A percentile compares a stretch with the other conserved stretches of the same genome.
Conservation (phyloP, 805 yeast species). For the Kuraishia capsulata region DNA sequence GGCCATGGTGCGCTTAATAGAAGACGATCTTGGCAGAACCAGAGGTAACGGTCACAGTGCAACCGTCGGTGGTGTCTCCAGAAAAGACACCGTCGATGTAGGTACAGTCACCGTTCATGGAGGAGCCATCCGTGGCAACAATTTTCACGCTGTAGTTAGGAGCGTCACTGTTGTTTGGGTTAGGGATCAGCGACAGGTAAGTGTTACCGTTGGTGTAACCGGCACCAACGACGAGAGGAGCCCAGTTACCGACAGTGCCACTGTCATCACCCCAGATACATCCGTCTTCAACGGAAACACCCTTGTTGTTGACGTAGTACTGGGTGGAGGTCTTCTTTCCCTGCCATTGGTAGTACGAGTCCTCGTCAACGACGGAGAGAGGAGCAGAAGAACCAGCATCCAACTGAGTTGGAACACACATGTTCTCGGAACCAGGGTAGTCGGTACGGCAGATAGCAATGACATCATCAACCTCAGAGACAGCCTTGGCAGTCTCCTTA, state of each 20-base stretch:
- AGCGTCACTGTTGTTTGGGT: slow-evolving; percentile 74
- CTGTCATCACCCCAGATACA: slow-evolving; percentile 87
- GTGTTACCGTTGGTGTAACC: slow-evolving; percentile 69
- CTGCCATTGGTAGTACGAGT: slow-evolving; percentile 70
- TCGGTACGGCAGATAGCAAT: slow-evolving; percentile 97
- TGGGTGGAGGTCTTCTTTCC: slow-evolving; percentile 86
- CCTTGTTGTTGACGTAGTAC: slow-evolving; percentile 96
- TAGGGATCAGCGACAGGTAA: slow-evolving; percentile 87
- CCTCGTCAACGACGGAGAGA: slow-evolving; percentile 74
- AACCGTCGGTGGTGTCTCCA: slow-evolving; percentile 65
- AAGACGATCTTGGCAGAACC: slow-evolving; percentile 26
- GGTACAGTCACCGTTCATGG: slow-evolving; percentile 29
- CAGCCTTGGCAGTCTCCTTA: slow-evolving; percentile 56
- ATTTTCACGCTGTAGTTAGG: slow-evolving; percentile 45
- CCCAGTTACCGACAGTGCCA: slow-evolving; percentile 93
- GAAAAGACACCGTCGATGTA: slow-evolving; percentile 33
- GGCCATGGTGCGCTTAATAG: too few species aligned
- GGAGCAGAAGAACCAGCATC: slow-evolving; percentile 56
- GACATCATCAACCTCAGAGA: slow-evolving; percentile 47
- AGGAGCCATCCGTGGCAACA: slow-evolving; percentile 25
- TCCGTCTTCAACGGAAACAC: slow-evolving; percentile 83
- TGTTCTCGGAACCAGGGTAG: slow-evolving; percentile 98
- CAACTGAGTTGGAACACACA: slow-evolving; percentile 89
- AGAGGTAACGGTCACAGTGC: slow-evolving; percentile 48
- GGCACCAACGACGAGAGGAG: slow-evolving; percentile 92